Percentiles rank a stretch among this genome's conserved stretches.
Conservation (phyloP, 495 filamentous ascomycete genomes). For the Talaromyces adpressus region DNA sequence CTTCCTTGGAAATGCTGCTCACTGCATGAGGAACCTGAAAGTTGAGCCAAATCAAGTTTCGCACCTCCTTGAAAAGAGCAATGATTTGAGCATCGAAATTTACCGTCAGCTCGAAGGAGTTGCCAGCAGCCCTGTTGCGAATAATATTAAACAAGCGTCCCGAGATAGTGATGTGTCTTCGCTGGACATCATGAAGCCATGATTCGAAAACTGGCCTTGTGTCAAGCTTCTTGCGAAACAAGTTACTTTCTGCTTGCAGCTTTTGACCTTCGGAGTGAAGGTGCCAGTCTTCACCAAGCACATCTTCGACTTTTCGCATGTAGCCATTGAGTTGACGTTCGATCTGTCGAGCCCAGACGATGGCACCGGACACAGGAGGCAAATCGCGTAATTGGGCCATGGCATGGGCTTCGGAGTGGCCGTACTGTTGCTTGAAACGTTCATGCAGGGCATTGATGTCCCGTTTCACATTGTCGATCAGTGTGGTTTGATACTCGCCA, state of each 20-base stretch:
- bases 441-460: slow-evolving; percentile 91
- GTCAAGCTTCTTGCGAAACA: slow-evolving; percentile 94
- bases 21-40: slow-evolving; percentile 89
- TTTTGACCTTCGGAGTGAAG: slow-evolving; percentile 93
- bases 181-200: slow-evolving; percentile 84
- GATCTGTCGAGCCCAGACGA: slow-evolving; percentile 96
- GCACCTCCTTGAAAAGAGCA: slow-evolving; percentile 96
- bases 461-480: slow-evolving; percentile 94
- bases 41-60: slow-evolving; percentile 88
- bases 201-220: slow-evolving; percentile 89
- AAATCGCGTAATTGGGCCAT: slow-evolving; percentile 96
- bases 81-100: slow-evolving; percentile 98
- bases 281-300: slow-evolving; percentile 88
- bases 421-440: slow-evolving; percentile 97
- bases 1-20: slow-evolving; percentile 93
- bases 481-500: slow-evolving; percentile 91
- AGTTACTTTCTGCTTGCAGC: slow-evolving; percentile 74
- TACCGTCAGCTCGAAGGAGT: slow-evolving; percentile 76
- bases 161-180: slow-evolving; percentile 79
- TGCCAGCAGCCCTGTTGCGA: slow-evolving; percentile 78
- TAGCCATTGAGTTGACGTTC: slow-evolving; percentile 89
- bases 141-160: slow-evolving; percentile 87
- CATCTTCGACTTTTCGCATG: slow-evolving; percentile 96
- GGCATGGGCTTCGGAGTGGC: slow-evolving; percentile 91
- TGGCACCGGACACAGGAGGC: slow-evolving; percentile 89